Evolutionary conservation across 257 asterid species (phyloP).

Genomic region (Salvia splendens): DNA sequence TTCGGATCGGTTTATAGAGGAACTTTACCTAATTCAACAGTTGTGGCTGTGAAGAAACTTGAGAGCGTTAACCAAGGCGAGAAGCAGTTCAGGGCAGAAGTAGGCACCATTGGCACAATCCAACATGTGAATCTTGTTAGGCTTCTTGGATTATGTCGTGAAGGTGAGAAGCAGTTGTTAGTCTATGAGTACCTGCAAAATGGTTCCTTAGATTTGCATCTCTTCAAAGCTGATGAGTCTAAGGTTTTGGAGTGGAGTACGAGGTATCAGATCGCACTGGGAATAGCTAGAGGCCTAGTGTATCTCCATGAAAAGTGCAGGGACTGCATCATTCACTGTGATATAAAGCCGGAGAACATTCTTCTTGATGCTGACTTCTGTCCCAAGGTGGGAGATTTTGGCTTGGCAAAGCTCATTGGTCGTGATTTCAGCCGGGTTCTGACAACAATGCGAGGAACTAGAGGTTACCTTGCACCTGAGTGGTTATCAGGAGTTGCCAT

Average conservation of each 20-base stretch:
- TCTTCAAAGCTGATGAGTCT: conserved; percentile 31
- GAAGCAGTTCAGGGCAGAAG: conserved; percentile 52
- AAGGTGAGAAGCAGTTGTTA: conserved; percentile 40
- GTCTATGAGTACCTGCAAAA: conserved; percentile 48
- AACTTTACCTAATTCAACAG: conserved; percentile 39
- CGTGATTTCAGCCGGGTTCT: conserved; percentile 50
- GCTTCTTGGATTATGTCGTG: conserved; percentile 51
- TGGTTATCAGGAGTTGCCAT: conserved; percentile 50
- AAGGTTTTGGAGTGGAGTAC: conserved; percentile 41
- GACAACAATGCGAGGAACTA: conserved; percentile 50
- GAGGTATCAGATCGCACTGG: conserved; percentile 47
- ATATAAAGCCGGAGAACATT: conserved; percentile 51
- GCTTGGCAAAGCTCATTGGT: conserved; percentile 50
- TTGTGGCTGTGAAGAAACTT: conserved; percentile 50
- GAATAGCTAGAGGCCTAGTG: conserved; percentile 47
- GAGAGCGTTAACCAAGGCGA: conserved; percentile 53
- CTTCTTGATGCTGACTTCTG: conserved; percentile 41
- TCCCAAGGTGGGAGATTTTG: conserved; percentile 49
- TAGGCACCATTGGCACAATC: conserved; percentile 49
- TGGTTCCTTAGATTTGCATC: conserved; percentile 48
- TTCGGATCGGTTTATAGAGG: conserved; percentile 56
- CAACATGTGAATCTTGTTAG: conserved; percentile 55
- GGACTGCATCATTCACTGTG: conserved; percentile 56
- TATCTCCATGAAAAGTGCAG: conserved; percentile 58
- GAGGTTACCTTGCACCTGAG: conserved; percentile 51